Percentiles rank a stretch among this genome's conserved stretches.
These are phyloP conservation scores for Lentinus polychrous DNA, from an alignment of 1,284 basidiomycete genomes.

Conservation along the genomic window DNA sequence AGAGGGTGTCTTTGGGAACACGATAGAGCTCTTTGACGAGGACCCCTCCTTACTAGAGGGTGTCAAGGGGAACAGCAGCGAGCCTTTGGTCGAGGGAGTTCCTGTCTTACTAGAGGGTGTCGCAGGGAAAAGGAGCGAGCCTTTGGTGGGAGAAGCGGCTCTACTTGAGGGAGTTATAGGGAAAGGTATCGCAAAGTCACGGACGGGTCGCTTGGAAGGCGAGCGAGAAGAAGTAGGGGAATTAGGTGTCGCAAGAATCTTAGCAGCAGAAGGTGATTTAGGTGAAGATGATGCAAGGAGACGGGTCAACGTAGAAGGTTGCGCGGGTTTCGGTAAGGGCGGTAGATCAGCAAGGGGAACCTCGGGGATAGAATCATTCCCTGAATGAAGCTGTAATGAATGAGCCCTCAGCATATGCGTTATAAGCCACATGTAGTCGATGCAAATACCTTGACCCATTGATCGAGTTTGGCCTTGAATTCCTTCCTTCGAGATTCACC, in stretches of 20 bases:
- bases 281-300: slow-evolving; percentile 67
- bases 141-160: slow-evolving; percentile 33
- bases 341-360: slow-evolving; percentile 65
- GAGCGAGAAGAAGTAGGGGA: slow-evolving; percentile 34
- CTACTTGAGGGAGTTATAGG: slow-evolving; percentile 36
- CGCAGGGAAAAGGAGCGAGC: slow-evolving; percentile 37
- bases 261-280: slow-evolving; percentile 39
- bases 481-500: slow-evolving; percentile 51
- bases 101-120: slow-evolving; percentile 27
- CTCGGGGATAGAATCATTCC: slow-evolving; percentile 37
- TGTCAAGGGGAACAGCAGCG: slow-evolving; percentile 15
- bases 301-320: slow-evolving; percentile 61
- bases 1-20: slow-evolving; percentile 37
- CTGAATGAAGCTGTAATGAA: slow-evolving; percentile 41
- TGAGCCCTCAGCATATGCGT: background rate
- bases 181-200: slow-evolving; percentile 44
- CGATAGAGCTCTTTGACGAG: slow-evolving; percentile 33
- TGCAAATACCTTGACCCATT: slow-evolving; percentile 54
- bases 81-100: slow-evolving; percentile 6
- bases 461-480: slow-evolving; percentile 51
- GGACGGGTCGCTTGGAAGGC: slow-evolving; percentile 34
- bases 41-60: slow-evolving; percentile 14
- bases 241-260: slow-evolving; percentile 37
- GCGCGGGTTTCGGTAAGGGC: slow-evolving; percentile 39
- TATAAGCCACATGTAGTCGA: background rate